Conservation (phyloP, 1,284 basidiomycete genomes). For the Moniliella sp. region DNA sequence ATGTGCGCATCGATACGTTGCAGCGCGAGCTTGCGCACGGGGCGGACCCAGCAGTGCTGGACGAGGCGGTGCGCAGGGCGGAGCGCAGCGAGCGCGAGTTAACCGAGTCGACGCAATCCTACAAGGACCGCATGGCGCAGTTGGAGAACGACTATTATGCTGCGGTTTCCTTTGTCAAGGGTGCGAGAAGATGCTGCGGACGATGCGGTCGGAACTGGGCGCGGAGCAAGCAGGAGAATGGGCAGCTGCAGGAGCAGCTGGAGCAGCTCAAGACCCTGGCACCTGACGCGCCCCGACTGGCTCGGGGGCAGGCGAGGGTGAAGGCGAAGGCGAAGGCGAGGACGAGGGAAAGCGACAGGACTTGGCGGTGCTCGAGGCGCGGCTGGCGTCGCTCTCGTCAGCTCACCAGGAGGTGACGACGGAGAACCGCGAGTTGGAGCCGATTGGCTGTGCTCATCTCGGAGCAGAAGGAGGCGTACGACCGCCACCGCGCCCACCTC, state of each 20-base stretch:
- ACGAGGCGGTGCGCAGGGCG: constrained; percentile 49
- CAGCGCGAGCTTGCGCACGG: constrained; percentile 19
- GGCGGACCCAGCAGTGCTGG: too few relatives aligned
- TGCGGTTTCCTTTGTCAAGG: constrained; percentile 58
- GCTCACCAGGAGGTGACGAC: constrained; percentile 18
- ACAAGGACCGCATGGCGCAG: constrained; percentile 38
- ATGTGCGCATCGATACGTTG: constrained; percentile 22
- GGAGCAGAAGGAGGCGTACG: constrained; percentile 10
- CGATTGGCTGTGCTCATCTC: constrained; percentile 10
- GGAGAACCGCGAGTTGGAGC: constrained; percentile 24
- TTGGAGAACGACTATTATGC: constrained; percentile 87
- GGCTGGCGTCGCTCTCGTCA: constrained; percentile 14
- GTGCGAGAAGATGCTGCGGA: constrained; percentile 96
- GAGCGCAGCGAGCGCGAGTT: constrained; percentile 27
- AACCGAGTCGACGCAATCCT: constrained; percentile 19
- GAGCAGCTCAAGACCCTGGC: too few relatives aligned
- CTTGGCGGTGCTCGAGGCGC: constrained; percentile 17
- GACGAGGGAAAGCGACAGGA: constrained; percentile 14
- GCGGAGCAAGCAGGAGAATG: constrained; percentile 29
- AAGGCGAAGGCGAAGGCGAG: constrained; percentile 4
- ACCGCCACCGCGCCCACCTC: constrained; percentile 2
- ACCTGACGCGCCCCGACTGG: too few relatives aligned
- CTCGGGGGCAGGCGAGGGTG: not conserved
- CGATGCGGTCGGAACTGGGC: constrained; percentile 51
- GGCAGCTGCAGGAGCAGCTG: constrained; percentile 13